Base-by-base conservation (phyloP, 2,329 filamentous ascomycete species). In the Clarireedia monteithiana region DNA sequence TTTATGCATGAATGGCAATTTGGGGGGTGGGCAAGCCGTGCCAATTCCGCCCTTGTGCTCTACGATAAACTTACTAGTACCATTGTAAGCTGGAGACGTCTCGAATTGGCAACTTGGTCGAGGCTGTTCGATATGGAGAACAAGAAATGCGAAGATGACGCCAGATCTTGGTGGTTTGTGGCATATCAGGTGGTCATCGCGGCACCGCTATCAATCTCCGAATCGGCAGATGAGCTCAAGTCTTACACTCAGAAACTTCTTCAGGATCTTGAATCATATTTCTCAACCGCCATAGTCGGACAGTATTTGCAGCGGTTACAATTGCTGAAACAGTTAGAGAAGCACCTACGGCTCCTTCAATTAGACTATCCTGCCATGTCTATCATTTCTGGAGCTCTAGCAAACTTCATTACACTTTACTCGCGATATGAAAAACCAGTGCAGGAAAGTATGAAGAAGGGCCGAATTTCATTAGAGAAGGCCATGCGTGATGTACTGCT, bases 151-250 rank as follows among this genome's bases (percentile, higher is more conserved):
- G 77, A 85, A 23, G 81, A 89, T 49, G 86, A 90, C 66, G 91
- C 92, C 2, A 85, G 84, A 64, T 86, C 87, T 15, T 99, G 94
- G 94, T 99, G 91, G 86, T 99, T 96, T 65, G 80, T 97, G 58
- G 91, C 92, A 1, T 99, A 96, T 66, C 90, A 97, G 70, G 89
- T 86, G 4, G 82, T 95, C 44, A 80, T 99, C 63, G 86, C 84
- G 60, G 86, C 84, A 3, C 87, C 91, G 0, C 75, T 89, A 53
- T 79, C 82, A 20, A 78, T 92, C 58, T 74, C 80, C 0, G 77
- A 82, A 56, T 77, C 79, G 24, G 77, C 75, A 1, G 72, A 80
- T 23, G 80, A 84, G 48, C 72, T 95, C 56, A 73, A 75, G 38
- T 70, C 73, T 15, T 89, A 95, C 68, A 78, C 82, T 0, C 77